Evolutionary conservation across 805 yeast species (phyloP), one percentile per base, ranked within the genome.

Genomic region (Starmerella asiatica): DNA sequence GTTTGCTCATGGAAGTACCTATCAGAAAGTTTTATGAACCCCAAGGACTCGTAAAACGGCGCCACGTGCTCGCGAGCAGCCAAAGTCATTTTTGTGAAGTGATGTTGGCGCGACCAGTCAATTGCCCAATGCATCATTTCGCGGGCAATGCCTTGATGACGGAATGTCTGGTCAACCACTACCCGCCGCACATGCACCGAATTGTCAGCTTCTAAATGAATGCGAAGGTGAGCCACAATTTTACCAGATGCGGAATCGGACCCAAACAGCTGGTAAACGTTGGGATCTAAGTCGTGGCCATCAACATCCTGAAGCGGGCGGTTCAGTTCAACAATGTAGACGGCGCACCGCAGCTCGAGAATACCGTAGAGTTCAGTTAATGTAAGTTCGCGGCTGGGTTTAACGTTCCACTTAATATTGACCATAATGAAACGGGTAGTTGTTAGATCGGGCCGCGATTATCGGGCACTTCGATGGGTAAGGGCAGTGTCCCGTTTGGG

Each of bases 291-390:
- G 27, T 51, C 55, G 14, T 36, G 34, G 16, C 50, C 55, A 17
- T 51, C 55, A 2, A 38, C 24, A 17, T 51, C 55, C 12, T 26
- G 43, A 16, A 46, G 46, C 1, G 43, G 47, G 14, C 50, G 38
- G 3, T 48, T 15, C 17, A 49, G 51, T 32, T 51, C 55, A 3
- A 49, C 52, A 6, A 51, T 48, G 34, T 40, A 51, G 9, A 51
- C 55, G 7, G 40, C 44, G 7, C 43, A 32, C 11, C 55, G 39
- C 16, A 49, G 41, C 36, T 37, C 20, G 16, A 51, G 33, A 1
- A 48, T 41, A 2, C 43, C 37, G 28, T 51, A 48, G 3, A 51
- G 34, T 21, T 41, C 42, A 2, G 7, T 20, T 1, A 19, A 19
- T 3, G 41, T 33, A 4, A 50, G 35, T 17, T 41, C 42, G 14